These are phyloP conservation scores for Medicago lupulina DNA, from an alignment of 306 rosid genomes.

Conservation along the genomic window DNA sequence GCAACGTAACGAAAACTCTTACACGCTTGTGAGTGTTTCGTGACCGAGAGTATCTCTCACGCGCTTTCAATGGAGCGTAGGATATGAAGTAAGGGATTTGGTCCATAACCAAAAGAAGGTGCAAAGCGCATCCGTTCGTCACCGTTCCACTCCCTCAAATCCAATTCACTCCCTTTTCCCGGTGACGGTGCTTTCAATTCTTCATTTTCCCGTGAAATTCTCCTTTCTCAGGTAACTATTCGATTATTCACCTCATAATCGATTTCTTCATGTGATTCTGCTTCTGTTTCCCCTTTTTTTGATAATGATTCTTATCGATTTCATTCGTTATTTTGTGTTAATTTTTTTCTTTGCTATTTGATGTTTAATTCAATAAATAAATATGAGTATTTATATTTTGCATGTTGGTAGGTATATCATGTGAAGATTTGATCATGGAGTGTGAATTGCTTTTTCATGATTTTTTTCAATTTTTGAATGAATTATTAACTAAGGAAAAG, in stretches of 20 bases:
- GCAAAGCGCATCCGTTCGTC: conserved; percentile 58
- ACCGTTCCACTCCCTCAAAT: conserved; percentile 52
- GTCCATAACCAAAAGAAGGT: conserved; percentile 24
- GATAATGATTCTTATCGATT: conserved; percentile 30
- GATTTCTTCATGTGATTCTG: too few species aligned
- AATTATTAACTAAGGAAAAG: conserved; percentile 4
- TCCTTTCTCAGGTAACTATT: conserved; percentile 52
- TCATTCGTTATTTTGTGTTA: conserved; percentile 4
- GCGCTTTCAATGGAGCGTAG: conserved; percentile 51
- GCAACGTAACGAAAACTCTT: neutral
- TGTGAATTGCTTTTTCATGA: conserved; percentile 32
- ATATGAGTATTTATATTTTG: conserved; percentile 12
- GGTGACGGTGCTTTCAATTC: conserved; percentile 60
- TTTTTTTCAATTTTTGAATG: neutral
- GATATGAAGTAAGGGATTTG: neutral
- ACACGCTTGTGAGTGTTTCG: neutral
- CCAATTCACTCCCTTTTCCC: conserved; percentile 43
- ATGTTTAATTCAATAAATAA: conserved; percentile 27
- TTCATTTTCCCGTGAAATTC: conserved; percentile 32
- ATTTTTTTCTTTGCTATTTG: neutral
- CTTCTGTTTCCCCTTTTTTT: neutral
- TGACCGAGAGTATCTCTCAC: conserved; percentile 6
- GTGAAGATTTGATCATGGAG: conserved; percentile 39
- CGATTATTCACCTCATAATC: conserved; percentile 27
- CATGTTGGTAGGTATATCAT: conserved; percentile 4